Percentiles rank a stretch among this genome's conserved stretches.
Evolutionary conservation across 305 asterid genomes (phyloP).

Genomic region (Solanum hybrid): DNA sequence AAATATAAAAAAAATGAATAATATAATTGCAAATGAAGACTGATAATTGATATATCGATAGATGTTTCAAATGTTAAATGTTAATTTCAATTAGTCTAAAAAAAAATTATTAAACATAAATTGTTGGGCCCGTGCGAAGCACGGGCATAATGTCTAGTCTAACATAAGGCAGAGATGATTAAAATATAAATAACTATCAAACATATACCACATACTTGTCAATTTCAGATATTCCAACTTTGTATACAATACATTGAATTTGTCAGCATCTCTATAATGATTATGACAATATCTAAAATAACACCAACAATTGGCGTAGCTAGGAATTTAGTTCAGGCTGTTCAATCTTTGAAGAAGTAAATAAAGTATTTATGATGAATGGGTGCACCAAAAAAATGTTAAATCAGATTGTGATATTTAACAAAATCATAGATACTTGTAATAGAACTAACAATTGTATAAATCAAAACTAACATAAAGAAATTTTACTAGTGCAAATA

Average conservation of each 20-base stretch:
- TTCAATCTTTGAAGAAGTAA: not conserved
- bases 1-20: too few species aligned
- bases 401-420: not conserved
- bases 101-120: too few species aligned
- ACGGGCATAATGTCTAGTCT: too few species aligned
- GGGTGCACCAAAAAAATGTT: not conserved
- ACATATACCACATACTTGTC: not conserved
- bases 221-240: not conserved
- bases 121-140: too few species aligned
- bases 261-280: not conserved
- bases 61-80: too few species aligned
- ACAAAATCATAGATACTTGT: not conserved
- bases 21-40: too few species aligned
- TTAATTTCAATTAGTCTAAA: too few species aligned
- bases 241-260: not conserved
- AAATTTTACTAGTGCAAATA: not conserved
- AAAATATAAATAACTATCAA: not conserved
- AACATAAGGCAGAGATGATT: not conserved
- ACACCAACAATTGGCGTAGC: not conserved
- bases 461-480: not conserved
- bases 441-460: not conserved
- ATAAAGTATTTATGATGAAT: not conserved
- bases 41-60: too few species aligned
- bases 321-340: not conserved
- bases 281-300: not conserved